These are phyloP conservation scores for Amorphotheca resinae DNA, from an alignment of 495 filamentous ascomycete species.

Conservation along the genomic window DNA sequence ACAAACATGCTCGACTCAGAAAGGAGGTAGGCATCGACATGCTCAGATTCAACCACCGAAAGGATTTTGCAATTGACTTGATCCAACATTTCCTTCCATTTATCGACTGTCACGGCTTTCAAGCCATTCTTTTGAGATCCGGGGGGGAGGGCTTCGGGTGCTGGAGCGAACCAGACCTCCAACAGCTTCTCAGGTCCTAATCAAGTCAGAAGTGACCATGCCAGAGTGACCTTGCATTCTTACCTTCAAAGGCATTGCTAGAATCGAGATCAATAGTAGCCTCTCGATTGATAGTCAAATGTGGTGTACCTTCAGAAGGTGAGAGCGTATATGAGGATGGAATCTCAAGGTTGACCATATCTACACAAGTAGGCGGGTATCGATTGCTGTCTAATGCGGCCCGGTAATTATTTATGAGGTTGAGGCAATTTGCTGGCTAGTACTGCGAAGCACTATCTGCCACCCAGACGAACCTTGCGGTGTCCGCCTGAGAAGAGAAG, in stretches of 20 bases:
- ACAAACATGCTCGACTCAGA: conserved; percentile 99
- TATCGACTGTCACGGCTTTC: conserved; percentile 71
- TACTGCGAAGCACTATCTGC: conserved; percentile 54
- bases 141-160: conserved; percentile 57
- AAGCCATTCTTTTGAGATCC: conserved; percentile 61
- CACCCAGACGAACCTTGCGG: conserved; percentile 84
- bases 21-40: conserved; percentile 92
- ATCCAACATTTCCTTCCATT: conserved; percentile 95
- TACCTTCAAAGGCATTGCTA: conserved; percentile 92
- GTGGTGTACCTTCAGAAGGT: conserved; percentile 68
- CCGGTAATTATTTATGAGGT: not conserved
- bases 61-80: conserved; percentile 97
- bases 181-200: conserved; percentile 91
- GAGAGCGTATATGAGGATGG: conserved; percentile 69
- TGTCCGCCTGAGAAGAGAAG: conserved; percentile 88
- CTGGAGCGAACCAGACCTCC: conserved; percentile 95
- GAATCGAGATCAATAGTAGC: conserved; percentile 91
- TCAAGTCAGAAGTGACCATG: conserved; percentile 6
- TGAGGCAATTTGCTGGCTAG: conserved; percentile 11
- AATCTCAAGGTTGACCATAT: conserved; percentile 71
- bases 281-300: conserved; percentile 93
- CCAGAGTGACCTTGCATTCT: conserved; percentile 8
- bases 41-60: conserved; percentile 85
- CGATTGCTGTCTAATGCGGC: conserved; percentile 14
- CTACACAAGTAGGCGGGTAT: conserved; percentile 31